Evolutionary conservation across 2,329 filamentous ascomycete genomes (phyloP).

Genomic region (Thielaviopsis ethacetica): DNA sequence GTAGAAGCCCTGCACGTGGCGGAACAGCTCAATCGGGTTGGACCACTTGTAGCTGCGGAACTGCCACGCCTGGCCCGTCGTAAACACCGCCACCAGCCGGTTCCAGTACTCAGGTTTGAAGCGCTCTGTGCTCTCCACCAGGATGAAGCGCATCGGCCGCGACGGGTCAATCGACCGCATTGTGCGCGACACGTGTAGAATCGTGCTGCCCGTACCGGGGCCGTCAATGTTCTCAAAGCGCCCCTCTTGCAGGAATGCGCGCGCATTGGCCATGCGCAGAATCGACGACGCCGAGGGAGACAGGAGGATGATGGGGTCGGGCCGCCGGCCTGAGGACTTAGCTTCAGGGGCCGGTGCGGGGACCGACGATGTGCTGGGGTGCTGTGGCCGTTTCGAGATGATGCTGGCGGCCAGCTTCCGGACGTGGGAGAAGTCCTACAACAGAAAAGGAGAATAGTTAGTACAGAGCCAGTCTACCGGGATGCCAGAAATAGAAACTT

Average conservation of each 20-base stretch:
- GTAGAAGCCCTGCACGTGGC: conserved; percentile 72
- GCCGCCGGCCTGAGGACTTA: conserved; percentile 32
- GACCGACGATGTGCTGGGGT: conserved; percentile 18
- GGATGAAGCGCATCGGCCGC: conserved; percentile 76
- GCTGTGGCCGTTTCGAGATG: conserved; percentile 43
- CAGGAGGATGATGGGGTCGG: conserved; percentile 85
- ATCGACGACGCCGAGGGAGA: conserved; percentile 91
- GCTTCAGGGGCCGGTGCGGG: conserved; percentile 24
- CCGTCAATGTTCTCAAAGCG: conserved; percentile 64
- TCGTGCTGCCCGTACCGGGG: conserved; percentile 51
- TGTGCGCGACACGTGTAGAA: conserved; percentile 69
- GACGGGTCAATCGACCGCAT: conserved; percentile 55
- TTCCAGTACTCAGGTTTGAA: conserved; percentile 99
- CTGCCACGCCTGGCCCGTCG: conserved; percentile 94
- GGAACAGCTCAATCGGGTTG: conserved; percentile 74
- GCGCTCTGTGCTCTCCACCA: conserved; percentile 81
- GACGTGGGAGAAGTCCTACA: conserved; percentile 81
- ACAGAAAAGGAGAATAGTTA: conserved; percentile 7
- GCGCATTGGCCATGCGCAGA: conserved; percentile 88
- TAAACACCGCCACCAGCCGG: conserved; percentile 89
- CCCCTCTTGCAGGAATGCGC: conserved; percentile 78
- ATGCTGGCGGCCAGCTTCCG: conserved; percentile 72
- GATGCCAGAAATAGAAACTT: conserved; percentile 19
- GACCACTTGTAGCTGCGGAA: conserved; percentile 98
- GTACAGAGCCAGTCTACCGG: too few relatives aligned